Evolutionary conservation across 129 eudicot species (phyloP).

Genomic region (Centella asiatica): DNA sequence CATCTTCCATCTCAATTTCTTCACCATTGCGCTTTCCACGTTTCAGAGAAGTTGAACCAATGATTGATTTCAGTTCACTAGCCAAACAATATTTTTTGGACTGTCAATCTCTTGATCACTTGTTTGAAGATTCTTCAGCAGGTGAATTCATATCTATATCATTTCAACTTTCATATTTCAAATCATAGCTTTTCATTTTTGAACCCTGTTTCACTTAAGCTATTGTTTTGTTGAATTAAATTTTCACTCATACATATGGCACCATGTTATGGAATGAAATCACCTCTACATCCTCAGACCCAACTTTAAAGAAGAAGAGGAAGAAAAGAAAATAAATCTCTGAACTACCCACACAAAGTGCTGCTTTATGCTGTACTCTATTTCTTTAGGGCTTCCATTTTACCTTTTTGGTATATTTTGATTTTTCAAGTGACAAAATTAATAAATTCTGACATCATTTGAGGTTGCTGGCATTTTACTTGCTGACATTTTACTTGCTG

Average conservation of each 20-base stretch:
- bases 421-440: neutral
- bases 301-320: no score
- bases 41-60: constrained; percentile 46
- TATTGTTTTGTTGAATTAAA: neutral
- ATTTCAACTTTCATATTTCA: neutral
- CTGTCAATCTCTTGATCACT: constrained; percentile 59
- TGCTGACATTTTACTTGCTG: no score
- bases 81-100: constrained; percentile 76
- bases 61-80: constrained; percentile 56
- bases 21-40: constrained; percentile 80
- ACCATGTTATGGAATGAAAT: no score
- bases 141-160: constrained; percentile 31
- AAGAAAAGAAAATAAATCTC: no score
- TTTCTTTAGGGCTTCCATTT: neutral
- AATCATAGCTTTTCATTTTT: no score
- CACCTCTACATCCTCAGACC: no score
- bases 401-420: no score
- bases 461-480: neutral
- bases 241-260: no score
- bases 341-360: no score
- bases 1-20: constrained; percentile 84
- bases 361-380: no score
- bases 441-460: neutral
- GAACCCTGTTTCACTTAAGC: neutral
- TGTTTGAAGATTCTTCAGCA: constrained; percentile 63